phyloP scores from a whole-genome alignment of 176 grass and related monocot genomes.

The Musa schizocarpa region DNA sequence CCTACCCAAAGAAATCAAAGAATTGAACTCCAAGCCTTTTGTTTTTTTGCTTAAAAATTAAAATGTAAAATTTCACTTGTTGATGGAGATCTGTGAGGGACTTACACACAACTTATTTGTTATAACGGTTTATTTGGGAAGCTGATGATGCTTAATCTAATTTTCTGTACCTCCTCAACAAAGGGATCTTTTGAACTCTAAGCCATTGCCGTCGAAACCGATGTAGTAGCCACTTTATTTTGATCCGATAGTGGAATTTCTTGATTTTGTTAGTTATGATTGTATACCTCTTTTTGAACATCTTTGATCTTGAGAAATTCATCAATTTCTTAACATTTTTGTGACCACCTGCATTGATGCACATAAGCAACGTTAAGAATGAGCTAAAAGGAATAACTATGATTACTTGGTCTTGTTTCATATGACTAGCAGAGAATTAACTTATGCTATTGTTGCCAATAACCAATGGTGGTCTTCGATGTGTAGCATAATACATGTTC shows the following conservation, averaged over 20 bases:
- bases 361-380: background rate
- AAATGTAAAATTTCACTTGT: background rate
- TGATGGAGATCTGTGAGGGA: background rate
- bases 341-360: conserved; percentile 26
- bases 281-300: conserved; percentile 31
- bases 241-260: conserved; percentile 45
- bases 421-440: background rate
- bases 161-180: conserved; percentile 24
- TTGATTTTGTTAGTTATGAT: conserved; percentile 46
- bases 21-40: background rate
- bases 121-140: background rate
- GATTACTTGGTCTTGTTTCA: background rate
- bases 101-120: background rate
- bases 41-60: background rate
- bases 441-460: background rate
- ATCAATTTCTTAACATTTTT: conserved; percentile 35
- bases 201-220: conserved; percentile 48
- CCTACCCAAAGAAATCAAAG: background rate
- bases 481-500: too few relatives aligned
- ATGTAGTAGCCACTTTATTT: conserved; percentile 35
- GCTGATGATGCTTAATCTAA: conserved; percentile 22
- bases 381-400: background rate
- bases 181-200: conserved; percentile 34
- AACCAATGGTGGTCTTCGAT: background rate
- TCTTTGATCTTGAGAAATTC: conserved; percentile 36